Percentiles rank a stretch among this genome's conserved stretches.
These are phyloP conservation scores for Penicillium sp. DNA, from an alignment of 2,329 filamentous ascomycete genomes.

Conservation along the genomic window DNA sequence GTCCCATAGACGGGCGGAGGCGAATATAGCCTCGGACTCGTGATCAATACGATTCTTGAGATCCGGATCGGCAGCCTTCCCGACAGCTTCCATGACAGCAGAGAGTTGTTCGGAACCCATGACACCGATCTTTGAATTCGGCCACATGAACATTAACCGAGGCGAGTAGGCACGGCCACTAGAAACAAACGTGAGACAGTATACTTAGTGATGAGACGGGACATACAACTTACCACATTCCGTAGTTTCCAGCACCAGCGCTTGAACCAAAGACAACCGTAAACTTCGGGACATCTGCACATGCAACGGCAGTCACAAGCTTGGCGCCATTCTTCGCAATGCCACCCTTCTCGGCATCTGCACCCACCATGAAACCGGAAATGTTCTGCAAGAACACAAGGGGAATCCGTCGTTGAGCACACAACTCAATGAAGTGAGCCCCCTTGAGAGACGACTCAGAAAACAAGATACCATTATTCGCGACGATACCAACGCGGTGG, in stretches of 20 bases:
- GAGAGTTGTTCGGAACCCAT: conserved; percentile 95
- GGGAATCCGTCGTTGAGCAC: conserved; percentile 83
- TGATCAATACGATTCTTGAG: conserved; percentile 82
- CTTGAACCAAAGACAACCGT: conserved; percentile 93
- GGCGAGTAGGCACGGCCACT: conserved; percentile 89
- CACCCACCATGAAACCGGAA: conserved; percentile 96
- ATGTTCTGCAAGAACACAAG: conserved; percentile 96
- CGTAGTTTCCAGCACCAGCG: conserved; percentile 95
- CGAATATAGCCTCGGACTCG: conserved; percentile 87
- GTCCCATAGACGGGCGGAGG: conserved; percentile 87
- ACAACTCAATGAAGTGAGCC: conserved; percentile 95
- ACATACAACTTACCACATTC: conserved; percentile 70
- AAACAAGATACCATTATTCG: conserved; percentile 95
- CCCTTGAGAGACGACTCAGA: conserved; percentile 87
- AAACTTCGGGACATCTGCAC: conserved; percentile 92
- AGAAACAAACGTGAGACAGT: conserved; percentile 4
- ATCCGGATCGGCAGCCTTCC: conserved; percentile 76
- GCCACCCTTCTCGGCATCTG: conserved; percentile 86
- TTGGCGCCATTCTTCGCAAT: conserved; percentile 99
- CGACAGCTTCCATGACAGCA: conserved; percentile 92
- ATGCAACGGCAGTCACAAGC: conserved; percentile 91
- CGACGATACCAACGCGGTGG: conserved; percentile 86
- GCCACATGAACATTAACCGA: conserved; percentile 94
- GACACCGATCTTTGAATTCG: conserved; percentile 91
- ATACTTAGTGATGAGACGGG: background rate